Conservation (phyloP, 495 filamentous ascomycete genomes). For the Entonaema liquescens region DNA sequence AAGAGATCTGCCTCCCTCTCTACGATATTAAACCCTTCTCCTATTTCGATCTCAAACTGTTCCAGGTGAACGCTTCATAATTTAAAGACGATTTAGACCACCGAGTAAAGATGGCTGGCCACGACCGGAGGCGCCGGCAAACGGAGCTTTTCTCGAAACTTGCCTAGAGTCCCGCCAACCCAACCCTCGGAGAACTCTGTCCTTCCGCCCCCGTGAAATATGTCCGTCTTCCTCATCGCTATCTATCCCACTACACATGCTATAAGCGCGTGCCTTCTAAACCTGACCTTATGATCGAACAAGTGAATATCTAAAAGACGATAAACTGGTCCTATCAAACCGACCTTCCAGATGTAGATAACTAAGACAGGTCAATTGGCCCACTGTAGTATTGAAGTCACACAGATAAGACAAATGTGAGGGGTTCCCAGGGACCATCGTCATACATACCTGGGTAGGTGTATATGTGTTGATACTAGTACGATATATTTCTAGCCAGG, state of each 20-base stretch:
- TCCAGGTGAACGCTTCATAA: not conserved
- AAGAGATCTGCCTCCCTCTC: not conserved
- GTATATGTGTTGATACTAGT: not conserved
- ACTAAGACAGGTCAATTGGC: not conserved
- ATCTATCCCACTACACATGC: not conserved
- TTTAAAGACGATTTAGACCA: not conserved
- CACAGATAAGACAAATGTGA: conserved; percentile 4
- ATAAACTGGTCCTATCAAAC: not conserved
- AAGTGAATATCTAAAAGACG: not conserved
- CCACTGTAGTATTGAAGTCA: not conserved
- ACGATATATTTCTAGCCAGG: not conserved
- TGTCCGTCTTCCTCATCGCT: not conserved
- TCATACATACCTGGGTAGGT: not conserved
- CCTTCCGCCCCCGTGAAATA: conserved; percentile 1
- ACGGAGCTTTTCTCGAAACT: not conserved
- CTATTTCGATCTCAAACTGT: not conserved
- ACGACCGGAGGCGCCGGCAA: conserved; percentile 1
- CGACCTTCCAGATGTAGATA: not conserved
- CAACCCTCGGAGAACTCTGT: not conserved
- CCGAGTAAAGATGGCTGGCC: not conserved
- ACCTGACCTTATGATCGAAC: not conserved
- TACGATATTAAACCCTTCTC: not conserved
- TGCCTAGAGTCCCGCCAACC: conserved; percentile 5
- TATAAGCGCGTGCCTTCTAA: not conserved
- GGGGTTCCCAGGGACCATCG: not conserved